Evolutionary conservation across 257 asterid genomes (phyloP).

Genomic region (Handroanthus guayacan): DNA sequence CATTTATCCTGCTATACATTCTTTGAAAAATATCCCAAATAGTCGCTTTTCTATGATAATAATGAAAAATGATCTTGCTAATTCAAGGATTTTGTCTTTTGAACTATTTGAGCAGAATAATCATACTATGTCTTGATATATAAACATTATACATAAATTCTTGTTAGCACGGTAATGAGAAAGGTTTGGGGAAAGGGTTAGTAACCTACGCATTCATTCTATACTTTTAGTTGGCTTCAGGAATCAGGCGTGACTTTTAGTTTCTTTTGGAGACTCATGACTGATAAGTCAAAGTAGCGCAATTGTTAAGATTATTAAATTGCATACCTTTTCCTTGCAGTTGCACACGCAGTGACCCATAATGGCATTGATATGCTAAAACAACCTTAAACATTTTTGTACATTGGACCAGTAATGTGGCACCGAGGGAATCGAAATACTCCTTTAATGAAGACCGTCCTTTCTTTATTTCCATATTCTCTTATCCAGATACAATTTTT

Average conservation of each 20-base stretch:
- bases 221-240: not conserved
- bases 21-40: not conserved
- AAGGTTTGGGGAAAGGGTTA: not conserved
- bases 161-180: not conserved
- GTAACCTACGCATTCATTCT: not conserved
- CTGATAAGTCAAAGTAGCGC: too few species aligned
- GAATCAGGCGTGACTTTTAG: too few species aligned
- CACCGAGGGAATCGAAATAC: not conserved
- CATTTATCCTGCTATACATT: not conserved
- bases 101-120: not conserved
- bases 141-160: not conserved
- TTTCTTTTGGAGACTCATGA: too few species aligned
- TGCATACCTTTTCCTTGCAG: too few species aligned
- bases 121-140: not conserved
- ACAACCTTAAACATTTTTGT: not conserved
- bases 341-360: too few species aligned
- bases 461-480: not conserved
- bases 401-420: not conserved
- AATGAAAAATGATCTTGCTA: conserved; percentile 10
- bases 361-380: conserved; percentile 8
- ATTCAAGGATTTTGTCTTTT: not conserved
- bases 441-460: not conserved
- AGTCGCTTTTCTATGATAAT: conserved; percentile 16
- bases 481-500: conserved; percentile 12
- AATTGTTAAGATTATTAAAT: too few species aligned